Conservation (phyloP, 257 asterid species). For the Solanum commersonii region DNA sequence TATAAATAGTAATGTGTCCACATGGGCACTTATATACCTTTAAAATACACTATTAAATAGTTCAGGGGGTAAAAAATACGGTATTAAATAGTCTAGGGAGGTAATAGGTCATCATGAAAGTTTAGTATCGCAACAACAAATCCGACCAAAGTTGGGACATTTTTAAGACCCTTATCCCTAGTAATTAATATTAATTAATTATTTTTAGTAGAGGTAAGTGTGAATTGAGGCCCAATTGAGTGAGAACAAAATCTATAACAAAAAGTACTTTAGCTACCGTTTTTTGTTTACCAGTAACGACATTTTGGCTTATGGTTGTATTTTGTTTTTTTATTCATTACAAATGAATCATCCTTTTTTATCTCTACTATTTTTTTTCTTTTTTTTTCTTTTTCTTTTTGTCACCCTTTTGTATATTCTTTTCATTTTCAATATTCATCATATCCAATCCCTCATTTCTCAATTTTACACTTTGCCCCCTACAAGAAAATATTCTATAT, state of each 20-base stretch:
- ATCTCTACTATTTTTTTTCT: neutral
- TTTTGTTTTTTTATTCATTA: neutral
- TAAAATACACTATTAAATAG: too few species aligned
- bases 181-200: neutral
- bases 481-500: neutral
- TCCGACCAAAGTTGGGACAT: too few species aligned
- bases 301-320: conserved; percentile 33
- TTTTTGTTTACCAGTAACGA: conserved; percentile 36
- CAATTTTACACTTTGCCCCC: neutral
- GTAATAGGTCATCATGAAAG: too few species aligned
- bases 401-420: neutral
- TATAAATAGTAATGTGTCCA: too few species aligned
- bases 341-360: neutral
- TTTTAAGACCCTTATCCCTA: neutral
- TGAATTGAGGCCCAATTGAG: neutral
- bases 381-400: neutral
- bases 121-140: too few species aligned
- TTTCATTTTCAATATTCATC: neutral
- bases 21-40: too few species aligned
- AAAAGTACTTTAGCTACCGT: conserved; percentile 6
- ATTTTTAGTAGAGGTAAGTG: neutral
- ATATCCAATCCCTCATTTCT: neutral
- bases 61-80: too few species aligned
- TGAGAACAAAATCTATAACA: neutral
- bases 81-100: too few species aligned